Percentiles rank a stretch among this genome's conserved stretches.
Conservation (phyloP, 306 rosid species). For the Carpinus viminea region DNA sequence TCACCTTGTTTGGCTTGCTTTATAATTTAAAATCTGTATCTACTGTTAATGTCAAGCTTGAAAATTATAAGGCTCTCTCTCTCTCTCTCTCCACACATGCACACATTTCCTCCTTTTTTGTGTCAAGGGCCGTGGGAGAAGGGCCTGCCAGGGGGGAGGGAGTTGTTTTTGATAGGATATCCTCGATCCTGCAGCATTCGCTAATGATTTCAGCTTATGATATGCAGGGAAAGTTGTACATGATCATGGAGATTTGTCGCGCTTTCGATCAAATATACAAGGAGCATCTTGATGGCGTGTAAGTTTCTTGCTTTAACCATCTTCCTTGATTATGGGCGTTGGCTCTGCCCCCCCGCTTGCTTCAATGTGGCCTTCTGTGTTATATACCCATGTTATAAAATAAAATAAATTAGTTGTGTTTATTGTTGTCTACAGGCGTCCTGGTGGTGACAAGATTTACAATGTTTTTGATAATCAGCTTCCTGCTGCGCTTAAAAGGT, state of each 20-base stretch:
- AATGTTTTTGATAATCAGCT: conserved; percentile 93
- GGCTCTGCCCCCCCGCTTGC: conserved; percentile 19
- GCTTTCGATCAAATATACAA: conserved; percentile 81
- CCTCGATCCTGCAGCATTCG: conserved; percentile 13
- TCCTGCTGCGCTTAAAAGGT: conserved; percentile 89
- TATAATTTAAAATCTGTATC: neutral
- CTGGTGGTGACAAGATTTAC: conserved; percentile 94
- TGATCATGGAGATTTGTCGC: conserved; percentile 93
- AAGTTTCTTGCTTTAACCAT: conserved; percentile 35
- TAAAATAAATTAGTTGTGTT: conserved; percentile 26
- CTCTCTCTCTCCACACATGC: neutral
- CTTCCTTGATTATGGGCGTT: conserved; percentile 8
- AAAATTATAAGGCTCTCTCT: neutral
- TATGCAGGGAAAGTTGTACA: conserved; percentile 85
- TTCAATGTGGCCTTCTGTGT: conserved; percentile 2
- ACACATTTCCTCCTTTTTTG: neutral
- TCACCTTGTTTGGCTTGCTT: neutral
- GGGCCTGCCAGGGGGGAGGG: neutral
- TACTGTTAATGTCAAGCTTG: conserved; percentile 14
- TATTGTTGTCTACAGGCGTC: conserved; percentile 55
- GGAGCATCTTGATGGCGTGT: conserved; percentile 98
- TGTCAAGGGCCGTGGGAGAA: neutral
- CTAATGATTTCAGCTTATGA: conserved; percentile 21
- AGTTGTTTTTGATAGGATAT: neutral
- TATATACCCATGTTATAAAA: conserved; percentile 6